phyloP scores from a whole-genome alignment of 1,139 yeast species.

The Blastobotrys capitulatus region DNA sequence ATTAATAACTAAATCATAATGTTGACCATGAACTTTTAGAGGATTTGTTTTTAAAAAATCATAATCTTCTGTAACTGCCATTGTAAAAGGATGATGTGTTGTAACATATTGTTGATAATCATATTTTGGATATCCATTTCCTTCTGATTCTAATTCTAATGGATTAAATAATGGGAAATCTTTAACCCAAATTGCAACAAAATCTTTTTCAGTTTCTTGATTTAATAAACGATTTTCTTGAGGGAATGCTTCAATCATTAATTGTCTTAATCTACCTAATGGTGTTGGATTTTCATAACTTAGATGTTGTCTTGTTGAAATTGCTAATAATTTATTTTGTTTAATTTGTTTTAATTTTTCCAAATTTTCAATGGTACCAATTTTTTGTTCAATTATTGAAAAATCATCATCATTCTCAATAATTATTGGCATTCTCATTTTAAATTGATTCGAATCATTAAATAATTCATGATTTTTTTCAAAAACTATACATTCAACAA shows the following conservation, averaged over 20 bases:
- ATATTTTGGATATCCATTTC: slow-evolving; percentile 54
- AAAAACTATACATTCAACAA: slow-evolving; percentile 68
- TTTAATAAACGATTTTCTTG: slow-evolving; percentile 39
- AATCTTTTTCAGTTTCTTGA: slow-evolving; percentile 26
- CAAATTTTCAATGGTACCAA: slow-evolving; percentile 27
- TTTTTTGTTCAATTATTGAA: slow-evolving; percentile 33
- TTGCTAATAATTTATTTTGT: slow-evolving; percentile 68
- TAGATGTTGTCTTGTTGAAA: slow-evolving; percentile 59
- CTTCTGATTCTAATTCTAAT: slow-evolving; percentile 20
- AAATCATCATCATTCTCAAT: slow-evolving; percentile 5
- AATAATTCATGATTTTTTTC: slow-evolving; percentile 42
- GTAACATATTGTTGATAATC: slow-evolving; percentile 47
- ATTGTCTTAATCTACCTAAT: slow-evolving; percentile 75
- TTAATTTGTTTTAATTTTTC: slow-evolving; percentile 14
- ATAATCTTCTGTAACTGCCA: slow-evolving; percentile 73
- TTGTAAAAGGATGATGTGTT: slow-evolving; percentile 96
- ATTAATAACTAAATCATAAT: slow-evolving; percentile 87
- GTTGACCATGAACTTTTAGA: slow-evolving; percentile 75
- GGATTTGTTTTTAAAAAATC: slow-evolving; percentile 50
- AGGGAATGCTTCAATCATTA: slow-evolving; percentile 55
- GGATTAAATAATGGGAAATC: slow-evolving; percentile 92
- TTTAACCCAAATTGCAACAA: slow-evolving; percentile 79
- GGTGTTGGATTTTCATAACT: slow-evolving; percentile 95
- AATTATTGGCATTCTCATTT: slow-evolving; percentile 55
- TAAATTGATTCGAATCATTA: slow-evolving; percentile 44